phyloP scores from a whole-genome alignment of 441 rosid genomes.

The Populus trichocarpa region DNA sequence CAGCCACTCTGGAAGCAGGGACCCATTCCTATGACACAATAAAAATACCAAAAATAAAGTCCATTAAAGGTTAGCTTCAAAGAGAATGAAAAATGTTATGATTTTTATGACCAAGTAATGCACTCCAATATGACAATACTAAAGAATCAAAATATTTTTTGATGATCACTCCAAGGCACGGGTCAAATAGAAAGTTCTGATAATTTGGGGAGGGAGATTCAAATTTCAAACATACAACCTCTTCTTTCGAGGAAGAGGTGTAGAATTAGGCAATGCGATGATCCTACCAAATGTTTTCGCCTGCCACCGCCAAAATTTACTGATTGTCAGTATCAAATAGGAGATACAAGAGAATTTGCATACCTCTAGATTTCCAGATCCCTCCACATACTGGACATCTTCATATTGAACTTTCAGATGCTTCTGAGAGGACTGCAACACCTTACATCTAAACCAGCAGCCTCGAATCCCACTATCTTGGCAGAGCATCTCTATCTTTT shows the following conservation, averaged over 20 bases:
- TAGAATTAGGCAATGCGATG: background rate
- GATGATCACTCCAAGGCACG: background rate
- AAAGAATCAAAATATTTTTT: background rate
- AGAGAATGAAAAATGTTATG: background rate
- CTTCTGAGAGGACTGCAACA: constrained; percentile 59
- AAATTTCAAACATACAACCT: background rate
- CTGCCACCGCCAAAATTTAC: background rate
- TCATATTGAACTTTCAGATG: constrained; percentile 76
- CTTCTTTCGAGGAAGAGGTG: background rate
- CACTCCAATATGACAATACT: background rate
- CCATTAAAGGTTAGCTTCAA: background rate
- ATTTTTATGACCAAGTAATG: background rate
- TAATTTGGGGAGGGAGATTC: background rate
- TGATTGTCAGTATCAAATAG: background rate
- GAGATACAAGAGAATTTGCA: background rate
- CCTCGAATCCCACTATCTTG: constrained; percentile 99
- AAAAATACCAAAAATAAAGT: background rate
- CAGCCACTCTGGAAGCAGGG: constrained; percentile 64
- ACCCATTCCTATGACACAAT: constrained; percentile 70
- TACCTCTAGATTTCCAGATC: constrained; percentile 87
- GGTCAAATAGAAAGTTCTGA: background rate
- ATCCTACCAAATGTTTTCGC: background rate
- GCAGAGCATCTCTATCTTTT: constrained; percentile 77
- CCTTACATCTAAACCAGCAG: constrained; percentile 95
- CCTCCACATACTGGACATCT: constrained; percentile 85